Base-by-base conservation (phyloP, 768 basidiomycete genomes). In the Suillus occidentalis region DNA sequence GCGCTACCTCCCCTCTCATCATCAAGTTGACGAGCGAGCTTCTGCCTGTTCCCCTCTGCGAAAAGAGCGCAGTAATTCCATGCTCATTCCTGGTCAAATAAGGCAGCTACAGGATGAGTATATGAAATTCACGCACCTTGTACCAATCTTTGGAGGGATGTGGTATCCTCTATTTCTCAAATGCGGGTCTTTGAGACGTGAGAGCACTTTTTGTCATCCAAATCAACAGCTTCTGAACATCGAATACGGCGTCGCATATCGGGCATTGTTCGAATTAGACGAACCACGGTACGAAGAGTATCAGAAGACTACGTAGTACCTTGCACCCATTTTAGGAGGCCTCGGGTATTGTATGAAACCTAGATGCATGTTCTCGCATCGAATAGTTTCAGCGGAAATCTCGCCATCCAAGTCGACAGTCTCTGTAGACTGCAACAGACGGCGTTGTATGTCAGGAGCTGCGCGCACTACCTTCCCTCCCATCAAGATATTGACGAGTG, bases 1-100 rank as follows among this genome's bases (percentile, higher is more conserved):
- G 25, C 18, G 76, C 68, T 45, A 71, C 60, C 25, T 62, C 77
- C 69, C 62, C 4, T 52, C 25, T 52, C 25, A 16, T 28, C 55
- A 83, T 66, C 69, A 83, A 75, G 60, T 82, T 83, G 58, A 77
- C 67, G 28, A 76, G 66, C 10, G 76, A 76, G 25, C 70, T 73
- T 50, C 77, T 75, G 6, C 75, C 73, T 18, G 74, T 64, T n/a
- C 81, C 81, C 0, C 77, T 73, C 62, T 82, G 78, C 0, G 79
- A 81, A 57, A 81, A 83, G 22, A 82, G 56, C 22, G 82, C 67
- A 45, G 81, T 58, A 50, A 81, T 63, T 56, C 39, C 20, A 28
- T 8, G 34, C 31, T 16, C 16, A 25, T 31, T 37, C n/a, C 47
- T 55, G 13, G 55, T 37, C 13, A 57, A 37, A 36, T 52, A 4